Conservation (phyloP, 768 basidiomycete genomes). For the Rhodosporidiobolus odoratus region DNA sequence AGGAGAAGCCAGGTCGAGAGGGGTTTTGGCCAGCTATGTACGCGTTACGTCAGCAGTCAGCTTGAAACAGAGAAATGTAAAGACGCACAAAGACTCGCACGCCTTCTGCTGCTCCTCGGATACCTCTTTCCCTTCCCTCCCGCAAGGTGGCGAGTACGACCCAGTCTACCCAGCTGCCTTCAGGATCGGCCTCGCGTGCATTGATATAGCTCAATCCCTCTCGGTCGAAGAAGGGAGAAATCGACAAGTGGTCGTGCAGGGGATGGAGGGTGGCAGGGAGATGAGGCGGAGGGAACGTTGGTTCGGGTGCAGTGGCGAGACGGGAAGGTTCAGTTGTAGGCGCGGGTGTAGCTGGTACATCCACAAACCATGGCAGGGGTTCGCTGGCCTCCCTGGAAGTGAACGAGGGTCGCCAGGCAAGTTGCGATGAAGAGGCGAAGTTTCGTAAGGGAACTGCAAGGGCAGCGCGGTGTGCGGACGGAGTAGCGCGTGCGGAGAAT, state of each 20-base stretch:
- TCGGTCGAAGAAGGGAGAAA: conserved; percentile 39
- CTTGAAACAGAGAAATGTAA: background rate
- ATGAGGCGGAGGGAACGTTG: conserved; percentile 30
- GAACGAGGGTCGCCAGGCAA: background rate
- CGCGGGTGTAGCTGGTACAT: conserved; percentile 6
- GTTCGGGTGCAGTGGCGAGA: conserved; percentile 20
- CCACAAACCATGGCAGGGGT: conserved; percentile 36
- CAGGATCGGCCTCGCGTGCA: conserved; percentile 34
- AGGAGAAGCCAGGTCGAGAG: conserved; percentile 16
- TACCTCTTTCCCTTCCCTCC: conserved; percentile 36
- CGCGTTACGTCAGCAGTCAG: background rate
- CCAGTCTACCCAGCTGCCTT: conserved; percentile 39
- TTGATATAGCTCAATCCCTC: conserved; percentile 37
- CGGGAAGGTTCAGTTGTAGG: background rate
- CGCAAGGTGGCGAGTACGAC: conserved; percentile 33
- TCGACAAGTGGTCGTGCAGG: conserved; percentile 34
- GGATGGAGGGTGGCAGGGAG: conserved; percentile 27
- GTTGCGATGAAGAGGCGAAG: background rate
- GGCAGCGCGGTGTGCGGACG: background rate
- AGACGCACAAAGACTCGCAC: conserved; percentile 32
- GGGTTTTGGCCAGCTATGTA: conserved; percentile 24
- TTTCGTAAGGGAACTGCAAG: no score
- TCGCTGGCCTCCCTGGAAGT: background rate
- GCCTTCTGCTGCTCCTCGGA: conserved; percentile 38
- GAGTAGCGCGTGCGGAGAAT: background rate